These are phyloP conservation scores for Saprolegnia parasitica DNA, from an alignment of 352 stramenopile genomes.

Conservation along the genomic window DNA sequence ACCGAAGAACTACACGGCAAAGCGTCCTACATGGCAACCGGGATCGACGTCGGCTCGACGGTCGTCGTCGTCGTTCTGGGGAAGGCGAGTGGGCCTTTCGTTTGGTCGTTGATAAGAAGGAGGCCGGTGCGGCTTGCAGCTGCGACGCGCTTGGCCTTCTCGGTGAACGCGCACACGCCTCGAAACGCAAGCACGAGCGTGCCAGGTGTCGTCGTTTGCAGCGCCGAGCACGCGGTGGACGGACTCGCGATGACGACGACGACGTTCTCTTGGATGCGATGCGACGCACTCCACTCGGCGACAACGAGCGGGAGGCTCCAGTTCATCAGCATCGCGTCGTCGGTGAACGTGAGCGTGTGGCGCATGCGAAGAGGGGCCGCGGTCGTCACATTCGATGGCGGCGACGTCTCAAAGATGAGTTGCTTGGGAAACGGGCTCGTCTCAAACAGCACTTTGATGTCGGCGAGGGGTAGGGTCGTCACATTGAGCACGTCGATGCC, in stretches of 20 bases:
- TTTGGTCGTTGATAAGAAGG: conserved; percentile 64
- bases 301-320: conserved; percentile 56
- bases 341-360: conserved; percentile 41
- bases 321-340: conserved; percentile 39
- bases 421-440: neutral
- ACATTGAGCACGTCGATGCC: neutral
- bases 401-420: conserved; percentile 11
- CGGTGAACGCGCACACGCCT: conserved; percentile 58
- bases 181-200: conserved; percentile 46
- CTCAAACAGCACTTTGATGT: neutral
- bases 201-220: conserved; percentile 3
- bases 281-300: conserved; percentile 47
- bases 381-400: neutral
- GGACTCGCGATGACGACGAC: conserved; percentile 37
- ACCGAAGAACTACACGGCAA: neutral
- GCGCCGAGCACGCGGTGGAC: conserved; percentile 40
- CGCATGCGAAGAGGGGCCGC: neutral
- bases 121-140: conserved; percentile 38
- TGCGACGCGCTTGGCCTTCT: conserved; percentile 47
- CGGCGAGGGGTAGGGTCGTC: neutral
- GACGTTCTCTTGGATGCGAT: conserved; percentile 28
- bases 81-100: conserved; percentile 48
- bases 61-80: conserved; percentile 34
- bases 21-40: conserved; percentile 50
- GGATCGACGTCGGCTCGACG: conserved; percentile 37